Base-by-base conservation (phyloP, 148 eudicot genomes). In the Fagopyrum esculentum region DNA sequence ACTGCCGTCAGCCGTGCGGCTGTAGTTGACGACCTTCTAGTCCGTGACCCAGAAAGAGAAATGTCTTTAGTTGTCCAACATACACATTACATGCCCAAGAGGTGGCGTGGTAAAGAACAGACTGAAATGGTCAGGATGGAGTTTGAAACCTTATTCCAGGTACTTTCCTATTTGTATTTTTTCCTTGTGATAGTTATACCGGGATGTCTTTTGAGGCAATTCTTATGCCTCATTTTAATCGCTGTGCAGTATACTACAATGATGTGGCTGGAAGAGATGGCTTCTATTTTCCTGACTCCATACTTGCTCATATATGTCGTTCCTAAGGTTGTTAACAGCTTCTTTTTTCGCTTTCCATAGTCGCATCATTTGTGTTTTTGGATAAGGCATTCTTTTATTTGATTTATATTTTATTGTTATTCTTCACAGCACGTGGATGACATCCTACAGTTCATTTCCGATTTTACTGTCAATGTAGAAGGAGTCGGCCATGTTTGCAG, bases 401-500 rank as follows among this genome's bases (percentile, higher is more conserved):
- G 46, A 40, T 64, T 64, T 64, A 35, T 6, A 12, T 45, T 30
- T 64, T 64, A 64, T 4, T 64, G n/a, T 35, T 64, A 26, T 56
- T 64, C 56, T 19, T 81, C 82, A 84, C 92, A 92, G 97, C 80
- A 89, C 61, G 96, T 90, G 73, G 92, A 92, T 73, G 91, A 84
- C 71, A 89, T 92, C 80, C 79, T 95, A 85, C 89, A 92, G 71
- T 95, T 95, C 83, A 90, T 95, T 76, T 47, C 83, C 3, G 92
- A 92, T 77, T 92, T 87, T 81, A 95, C 98, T 3, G 93, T 86
- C 70, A 77, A 90, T 75, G 81, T 92, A 57, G 96, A 91, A 82
- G 98, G 98, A 59, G 96, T 95, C 73, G 98, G 98, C 45, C 88
- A 92, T 80, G 96, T 95, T 60, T 95, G 98, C 95, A 90, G 98